Conservation (phyloP, 495 filamentous ascomycete species). For the Tetracladium marchalianum region DNA sequence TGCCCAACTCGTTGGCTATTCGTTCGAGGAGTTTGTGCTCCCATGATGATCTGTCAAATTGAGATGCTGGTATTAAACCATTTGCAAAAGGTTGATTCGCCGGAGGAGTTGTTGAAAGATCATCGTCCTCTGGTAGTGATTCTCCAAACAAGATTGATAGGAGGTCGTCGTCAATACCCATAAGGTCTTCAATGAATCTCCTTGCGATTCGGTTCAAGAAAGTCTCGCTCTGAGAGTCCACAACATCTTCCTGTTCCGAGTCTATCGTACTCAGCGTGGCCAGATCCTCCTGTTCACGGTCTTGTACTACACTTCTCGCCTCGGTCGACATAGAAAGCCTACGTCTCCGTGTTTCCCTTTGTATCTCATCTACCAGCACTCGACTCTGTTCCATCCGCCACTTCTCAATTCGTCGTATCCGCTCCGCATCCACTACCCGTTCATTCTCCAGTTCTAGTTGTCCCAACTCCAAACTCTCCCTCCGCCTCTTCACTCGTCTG, state of each 20-base stretch:
- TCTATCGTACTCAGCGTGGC: constrained; percentile 17
- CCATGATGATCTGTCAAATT: constrained; percentile 45
- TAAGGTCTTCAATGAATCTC: constrained; percentile 75
- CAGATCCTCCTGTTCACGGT: constrained; percentile 16
- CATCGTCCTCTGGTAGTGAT: constrained; percentile 51
- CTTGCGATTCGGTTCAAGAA: constrained; percentile 77
- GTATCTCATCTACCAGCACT: constrained; percentile 77
- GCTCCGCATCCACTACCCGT: constrained; percentile 51
- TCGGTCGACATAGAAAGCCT: constrained; percentile 33
- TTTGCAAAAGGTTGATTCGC: background rate
- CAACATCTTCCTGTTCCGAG: background rate
- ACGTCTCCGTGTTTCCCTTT: constrained; percentile 66
- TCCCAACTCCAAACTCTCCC: constrained; percentile 50
- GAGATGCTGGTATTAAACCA: constrained; percentile 3
- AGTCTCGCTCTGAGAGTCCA: constrained; percentile 42
- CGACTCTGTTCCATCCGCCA: constrained; percentile 90
- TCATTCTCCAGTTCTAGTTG: constrained; percentile 46
- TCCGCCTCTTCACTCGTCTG: constrained; percentile 51
- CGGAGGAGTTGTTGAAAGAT: constrained; percentile 28
- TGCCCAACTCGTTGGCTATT: constrained; percentile 77
- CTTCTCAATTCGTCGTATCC: constrained; percentile 71
- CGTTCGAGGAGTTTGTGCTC: constrained; percentile 70
- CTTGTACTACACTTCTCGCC: constrained; percentile 18
- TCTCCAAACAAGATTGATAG: constrained; percentile 86
- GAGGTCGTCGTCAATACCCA: constrained; percentile 81